A percentile compares a stretch with the other conserved stretches of the same genome.
These are phyloP conservation scores for Epichloe bromicola DNA, from an alignment of 2,329 filamentous ascomycete genomes.

Conservation along the genomic window DNA sequence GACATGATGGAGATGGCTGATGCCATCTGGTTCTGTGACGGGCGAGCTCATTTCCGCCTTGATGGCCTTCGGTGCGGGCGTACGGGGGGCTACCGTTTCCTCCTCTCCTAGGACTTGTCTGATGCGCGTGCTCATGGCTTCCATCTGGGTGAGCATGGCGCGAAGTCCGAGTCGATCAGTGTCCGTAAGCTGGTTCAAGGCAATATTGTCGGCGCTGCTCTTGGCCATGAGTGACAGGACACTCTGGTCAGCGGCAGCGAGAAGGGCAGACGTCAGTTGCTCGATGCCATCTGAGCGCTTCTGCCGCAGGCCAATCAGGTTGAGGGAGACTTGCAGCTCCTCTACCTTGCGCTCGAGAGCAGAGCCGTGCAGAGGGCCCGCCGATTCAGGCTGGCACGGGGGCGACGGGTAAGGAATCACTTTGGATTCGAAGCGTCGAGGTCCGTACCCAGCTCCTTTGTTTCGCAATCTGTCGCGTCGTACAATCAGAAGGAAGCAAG, in stretches of 20 bases:
- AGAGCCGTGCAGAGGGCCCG: constrained; percentile 18
- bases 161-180: constrained; percentile 33
- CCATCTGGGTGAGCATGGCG: constrained; percentile 34
- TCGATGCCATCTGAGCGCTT: constrained; percentile 36
- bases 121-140: constrained; percentile 31
- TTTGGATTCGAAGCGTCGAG: constrained; percentile 17
- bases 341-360: constrained; percentile 34
- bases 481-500: constrained; percentile 7
- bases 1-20: constrained; percentile 11
- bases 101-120: constrained; percentile 24
- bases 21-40: constrained; percentile 12
- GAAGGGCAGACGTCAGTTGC: constrained; percentile 44
- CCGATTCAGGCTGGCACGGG: constrained; percentile 9
- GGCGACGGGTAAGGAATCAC: constrained; percentile 17
- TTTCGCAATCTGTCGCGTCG: constrained; percentile 19
- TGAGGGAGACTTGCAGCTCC: constrained; percentile 54
- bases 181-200: constrained; percentile 24
- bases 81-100: neutral
- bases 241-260: constrained; percentile 32
- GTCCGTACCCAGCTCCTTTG: constrained; percentile 25
- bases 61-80: constrained; percentile 9
- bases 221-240: constrained; percentile 37
- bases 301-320: constrained; percentile 44
- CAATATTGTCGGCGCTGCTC: constrained; percentile 30
- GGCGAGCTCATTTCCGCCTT: constrained; percentile 14